Base-by-base conservation (phyloP, 495 filamentous ascomycete species). In the Sordaria brevicollis region DNA sequence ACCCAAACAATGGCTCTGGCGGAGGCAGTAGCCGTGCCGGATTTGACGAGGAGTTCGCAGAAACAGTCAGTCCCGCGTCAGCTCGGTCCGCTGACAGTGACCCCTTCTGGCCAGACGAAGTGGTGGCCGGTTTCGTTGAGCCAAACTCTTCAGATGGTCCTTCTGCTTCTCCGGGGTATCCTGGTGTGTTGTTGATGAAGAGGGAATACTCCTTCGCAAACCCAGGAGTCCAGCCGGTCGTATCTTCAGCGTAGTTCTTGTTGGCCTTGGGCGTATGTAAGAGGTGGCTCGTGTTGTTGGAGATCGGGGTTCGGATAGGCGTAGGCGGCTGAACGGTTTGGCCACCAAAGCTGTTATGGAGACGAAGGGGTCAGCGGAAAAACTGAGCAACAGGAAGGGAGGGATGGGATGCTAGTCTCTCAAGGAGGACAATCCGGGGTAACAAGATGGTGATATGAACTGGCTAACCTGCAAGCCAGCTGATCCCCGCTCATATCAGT, bases 401-500 rank as follows among this genome's bases (percentile, higher is more conserved):
- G 49, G 49, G 49, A 29, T 57, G 49, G 6, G 13, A 17, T 62
- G 49, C 25, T 13, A 31, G 49, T 31, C 25, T 62, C 25, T 62
- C 49, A 62, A 62, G 49, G 25, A 62, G 11, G 49, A 31, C 25
- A 13, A 31, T 3, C 34, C 41, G 33, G 62, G 65, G 67, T 57
- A 74, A 70, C 72, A 72, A 69, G 68, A 39, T 70, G 69, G 68
- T 62, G 49, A 29, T 62, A 62, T 31, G 49, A 62, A 62, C 25
- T 62, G 49, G 76, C 85, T 83, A 87, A 91, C 90, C 90, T 91
- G 81, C 89, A 88, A 77, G 85, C 85, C 77, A 83, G 85, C 79
- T 89, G 85, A 84, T 92, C 89, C 85, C 87, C 91, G 87, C 88
- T 92, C 90, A 92, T 92, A 85, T 82, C 84, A 85, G 81, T 77